Evolutionary conservation across 805 yeast species (phyloP).

Genomic region (Starmerella roubikii): DNA sequence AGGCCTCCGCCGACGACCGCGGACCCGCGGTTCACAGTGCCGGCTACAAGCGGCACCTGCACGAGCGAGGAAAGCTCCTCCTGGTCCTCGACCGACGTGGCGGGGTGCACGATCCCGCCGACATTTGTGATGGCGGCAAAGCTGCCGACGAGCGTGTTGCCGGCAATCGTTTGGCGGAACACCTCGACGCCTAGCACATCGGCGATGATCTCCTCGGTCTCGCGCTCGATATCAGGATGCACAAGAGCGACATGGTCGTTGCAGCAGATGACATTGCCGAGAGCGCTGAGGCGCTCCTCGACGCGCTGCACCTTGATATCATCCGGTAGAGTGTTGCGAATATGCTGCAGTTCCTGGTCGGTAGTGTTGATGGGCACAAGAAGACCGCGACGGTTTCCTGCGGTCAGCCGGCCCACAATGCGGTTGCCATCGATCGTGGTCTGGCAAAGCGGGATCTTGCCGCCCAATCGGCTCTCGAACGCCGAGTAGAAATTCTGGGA

Average conservation of each 20-base stretch:
- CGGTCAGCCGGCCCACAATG: slow-evolving; percentile 95
- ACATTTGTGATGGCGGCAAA: slow-evolving; percentile 91
- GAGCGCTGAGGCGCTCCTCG: slow-evolving; percentile 91
- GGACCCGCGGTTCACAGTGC: slow-evolving; percentile 96
- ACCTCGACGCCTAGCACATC: slow-evolving; percentile 98
- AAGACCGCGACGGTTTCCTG: slow-evolving; percentile 95
- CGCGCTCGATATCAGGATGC: slow-evolving; percentile 98
- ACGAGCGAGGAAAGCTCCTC: slow-evolving; percentile 90
- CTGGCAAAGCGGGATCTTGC: slow-evolving; percentile 89
- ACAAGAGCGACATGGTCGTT: slow-evolving; percentile 98
- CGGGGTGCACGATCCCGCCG: slow-evolving; percentile 98
- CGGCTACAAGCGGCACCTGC: slow-evolving; percentile 97
- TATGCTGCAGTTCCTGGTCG: slow-evolving; percentile 94
- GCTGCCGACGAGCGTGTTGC: slow-evolving; percentile 93
- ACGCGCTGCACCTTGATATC: slow-evolving; percentile 91
- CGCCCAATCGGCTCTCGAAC: slow-evolving; percentile 95
- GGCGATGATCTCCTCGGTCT: slow-evolving; percentile 95
- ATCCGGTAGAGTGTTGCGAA: slow-evolving; percentile 93
- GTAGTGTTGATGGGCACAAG: slow-evolving; percentile 96
- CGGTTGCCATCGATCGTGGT: slow-evolving; percentile 98
- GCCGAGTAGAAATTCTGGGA: slow-evolving; percentile 75
- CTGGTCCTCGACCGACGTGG: slow-evolving; percentile 92
- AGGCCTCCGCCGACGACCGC: slow-evolving; percentile 97
- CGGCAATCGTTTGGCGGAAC: slow-evolving; percentile 97
- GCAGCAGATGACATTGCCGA: slow-evolving; percentile 96